Evolutionary conservation across 2,329 filamentous ascomycete genomes (phyloP).

Genomic region (Parastagonospora nodorum): DNA sequence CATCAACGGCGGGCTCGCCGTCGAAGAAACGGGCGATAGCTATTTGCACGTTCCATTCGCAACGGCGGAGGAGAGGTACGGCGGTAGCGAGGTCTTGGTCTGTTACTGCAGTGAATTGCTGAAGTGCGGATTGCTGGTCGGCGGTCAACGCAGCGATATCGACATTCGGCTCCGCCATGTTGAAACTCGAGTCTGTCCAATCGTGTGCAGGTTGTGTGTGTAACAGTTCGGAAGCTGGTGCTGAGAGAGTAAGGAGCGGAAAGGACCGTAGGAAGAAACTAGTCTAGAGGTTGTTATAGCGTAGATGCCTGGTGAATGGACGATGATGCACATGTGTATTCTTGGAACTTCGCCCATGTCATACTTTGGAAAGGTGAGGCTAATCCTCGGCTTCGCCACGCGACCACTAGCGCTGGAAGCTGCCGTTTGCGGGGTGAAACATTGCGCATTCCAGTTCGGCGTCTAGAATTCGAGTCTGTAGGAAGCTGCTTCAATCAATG

Average conservation of each 20-base stretch:
- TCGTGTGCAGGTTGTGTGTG: background rate
- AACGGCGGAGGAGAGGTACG: slow-evolving; percentile 77
- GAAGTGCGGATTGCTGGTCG: slow-evolving; percentile 79
- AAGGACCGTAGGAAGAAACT: slow-evolving; percentile 17
- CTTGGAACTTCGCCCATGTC: slow-evolving; percentile 13
- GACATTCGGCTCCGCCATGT: slow-evolving; percentile 49
- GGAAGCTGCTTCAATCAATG: too few relatives aligned
- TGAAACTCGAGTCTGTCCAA: background rate
- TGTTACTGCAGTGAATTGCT: slow-evolving; percentile 88
- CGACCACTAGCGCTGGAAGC: background rate
- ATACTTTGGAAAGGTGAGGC: slow-evolving; percentile 17
- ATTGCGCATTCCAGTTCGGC: background rate
- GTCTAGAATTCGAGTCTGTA: too few relatives aligned
- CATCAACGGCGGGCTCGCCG: slow-evolving; percentile 80
- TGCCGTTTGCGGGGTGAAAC: background rate
- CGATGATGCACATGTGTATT: slow-evolving; percentile 21
- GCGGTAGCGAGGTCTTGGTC: slow-evolving; percentile 79
- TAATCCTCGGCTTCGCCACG: slow-evolving; percentile 12
- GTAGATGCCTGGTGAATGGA: slow-evolving; percentile 15
- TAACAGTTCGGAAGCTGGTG: background rate
- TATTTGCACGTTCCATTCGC: slow-evolving; percentile 97
- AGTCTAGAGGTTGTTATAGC: slow-evolving; percentile 1
- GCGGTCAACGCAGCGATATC: slow-evolving; percentile 74
- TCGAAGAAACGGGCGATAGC: slow-evolving; percentile 98
- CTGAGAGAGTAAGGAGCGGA: slow-evolving; percentile 5